Conservation (phyloP, 805 yeast genomes). For the Lipomyces yamanashiensis region DNA sequence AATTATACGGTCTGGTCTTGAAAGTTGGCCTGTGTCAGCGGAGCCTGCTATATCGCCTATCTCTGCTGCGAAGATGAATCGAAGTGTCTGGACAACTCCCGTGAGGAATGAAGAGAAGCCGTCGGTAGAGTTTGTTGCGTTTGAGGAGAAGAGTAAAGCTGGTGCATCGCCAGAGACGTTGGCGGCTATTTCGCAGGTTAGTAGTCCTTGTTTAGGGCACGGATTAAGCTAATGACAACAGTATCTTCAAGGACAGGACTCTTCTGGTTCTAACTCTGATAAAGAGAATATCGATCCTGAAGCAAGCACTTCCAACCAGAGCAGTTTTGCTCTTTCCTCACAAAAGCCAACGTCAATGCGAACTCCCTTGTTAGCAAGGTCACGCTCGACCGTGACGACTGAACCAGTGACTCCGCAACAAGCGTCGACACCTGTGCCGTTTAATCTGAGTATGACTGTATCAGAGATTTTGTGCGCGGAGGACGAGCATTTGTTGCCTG, state of each 20-base stretch:
- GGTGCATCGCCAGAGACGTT: constrained; percentile 26
- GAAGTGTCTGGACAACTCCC: too few species aligned
- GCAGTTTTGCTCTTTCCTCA: not conserved
- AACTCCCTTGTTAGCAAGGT: not conserved
- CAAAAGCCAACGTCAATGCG: not conserved
- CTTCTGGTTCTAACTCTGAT: constrained; percentile 12
- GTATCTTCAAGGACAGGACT: constrained; percentile 3
- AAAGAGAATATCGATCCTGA: constrained; percentile 31
- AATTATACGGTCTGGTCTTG: not conserved
- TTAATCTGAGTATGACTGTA: constrained; percentile 18
- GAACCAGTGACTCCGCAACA: not conserved
- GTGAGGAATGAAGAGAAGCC: not conserved
- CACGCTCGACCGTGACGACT: not conserved
- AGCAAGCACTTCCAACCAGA: too few species aligned
- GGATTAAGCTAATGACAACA: not conserved
- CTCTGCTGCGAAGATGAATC: too few species aligned
- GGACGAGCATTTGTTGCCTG: not conserved
- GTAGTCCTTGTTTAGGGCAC: not conserved
- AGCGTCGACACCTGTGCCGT: constrained; percentile 1
- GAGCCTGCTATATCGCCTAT: too few species aligned
- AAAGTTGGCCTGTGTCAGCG: not conserved
- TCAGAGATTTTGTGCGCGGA: constrained; percentile 19
- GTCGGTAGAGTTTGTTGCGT: constrained; percentile 3
- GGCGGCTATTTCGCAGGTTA: constrained; percentile 25
- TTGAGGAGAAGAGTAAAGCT: constrained; percentile 2